These are phyloP conservation scores for Fusarium globosum DNA, from an alignment of 2,329 filamentous ascomycete genomes.

Conservation along the genomic window DNA sequence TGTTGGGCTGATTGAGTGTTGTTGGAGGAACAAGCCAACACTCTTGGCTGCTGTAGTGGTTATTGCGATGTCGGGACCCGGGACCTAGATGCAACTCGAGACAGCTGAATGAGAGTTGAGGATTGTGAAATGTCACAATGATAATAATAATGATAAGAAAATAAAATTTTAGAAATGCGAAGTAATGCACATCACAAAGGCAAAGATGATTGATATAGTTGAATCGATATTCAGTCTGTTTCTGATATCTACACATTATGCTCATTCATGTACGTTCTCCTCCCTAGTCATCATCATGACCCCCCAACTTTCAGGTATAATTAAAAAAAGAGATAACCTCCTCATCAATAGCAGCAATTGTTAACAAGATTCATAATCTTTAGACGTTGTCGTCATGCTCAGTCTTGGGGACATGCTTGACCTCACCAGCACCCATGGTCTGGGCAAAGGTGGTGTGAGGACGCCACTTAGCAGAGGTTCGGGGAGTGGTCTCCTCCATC, in stretches of 20 bases:
- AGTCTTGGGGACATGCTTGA: slow-evolving; percentile 43
- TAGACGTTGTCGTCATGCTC: slow-evolving; percentile 50
- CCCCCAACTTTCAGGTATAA: slow-evolving; percentile 21
- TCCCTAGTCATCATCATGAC: slow-evolving; percentile 2
- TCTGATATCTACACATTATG: slow-evolving; percentile 39
- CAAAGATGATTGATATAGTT: not conserved
- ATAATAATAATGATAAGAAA: not conserved
- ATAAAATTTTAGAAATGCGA: accelerated
- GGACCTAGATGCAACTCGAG: not conserved
- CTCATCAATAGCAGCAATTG: slow-evolving; percentile 4
- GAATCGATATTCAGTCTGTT: slow-evolving; percentile 32
- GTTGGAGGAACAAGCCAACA: not conserved
- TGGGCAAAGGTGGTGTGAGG: slow-evolving; percentile 76
- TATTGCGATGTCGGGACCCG: not conserved
- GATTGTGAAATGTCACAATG: no score
- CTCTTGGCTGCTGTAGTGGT: not conserved
- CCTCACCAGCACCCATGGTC: slow-evolving; percentile 48
- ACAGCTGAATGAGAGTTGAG: not conserved
- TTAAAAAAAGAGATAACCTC: slow-evolving; percentile 15
- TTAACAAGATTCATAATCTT: not conserved
- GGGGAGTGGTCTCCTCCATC: slow-evolving; percentile 86
- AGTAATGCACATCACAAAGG: not conserved
- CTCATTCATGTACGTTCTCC: slow-evolving; percentile 35
- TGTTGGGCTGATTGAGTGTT: no score
- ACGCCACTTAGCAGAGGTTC: slow-evolving; percentile 80